Base-by-base conservation (phyloP, 495 filamentous ascomycete species). In the Pyronema domesticum region DNA sequence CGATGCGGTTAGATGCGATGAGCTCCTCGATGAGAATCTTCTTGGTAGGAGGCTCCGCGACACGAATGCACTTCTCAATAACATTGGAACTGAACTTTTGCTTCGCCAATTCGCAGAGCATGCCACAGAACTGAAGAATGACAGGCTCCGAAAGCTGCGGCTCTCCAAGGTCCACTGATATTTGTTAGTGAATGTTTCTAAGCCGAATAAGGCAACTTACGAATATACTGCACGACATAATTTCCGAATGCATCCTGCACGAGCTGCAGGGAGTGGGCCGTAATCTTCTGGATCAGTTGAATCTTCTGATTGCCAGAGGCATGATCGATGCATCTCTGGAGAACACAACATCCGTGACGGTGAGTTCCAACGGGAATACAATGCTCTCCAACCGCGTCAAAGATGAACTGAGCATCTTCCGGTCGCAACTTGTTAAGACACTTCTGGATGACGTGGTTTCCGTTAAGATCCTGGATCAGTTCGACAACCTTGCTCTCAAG, bases 21-120 rank as follows among this genome's bases (percentile, higher is more conserved):
- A 95, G 89, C 14, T 82, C 76, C 53, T 94, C 82, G 70, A 98
- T 78, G 10, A 66, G 35, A 58, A 80, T 74, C 59, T 85, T 83
- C 60, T 83, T 86, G 40, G 82, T 80, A 3, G 69, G 67, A 4
- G 73, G 63, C 42, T 81, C 76, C 0, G 86, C 80, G 63, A 82
- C 88, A 30, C 89, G 86, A 46, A 98, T 77, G 65, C 89, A 94
- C 69, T 96, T 96, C 71, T 98, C 91, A 55, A 98, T 86, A 48
- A 98, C 91, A 62, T 98, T 98, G 53, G 89, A 95, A 72, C 88
- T 95, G 72, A 98, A 98, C 69, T 98, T 98, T 68, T 96, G 93
- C 70, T 86, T 91, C 3, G 93, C 94, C 9, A 96, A 72, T 46
- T 74, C 69, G 33, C 77, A 69, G 60, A 96, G 80, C 59, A 83